Evolutionary conservation across 2,329 filamentous ascomycete genomes (phyloP).

Genomic region (Camillea tinctor): DNA sequence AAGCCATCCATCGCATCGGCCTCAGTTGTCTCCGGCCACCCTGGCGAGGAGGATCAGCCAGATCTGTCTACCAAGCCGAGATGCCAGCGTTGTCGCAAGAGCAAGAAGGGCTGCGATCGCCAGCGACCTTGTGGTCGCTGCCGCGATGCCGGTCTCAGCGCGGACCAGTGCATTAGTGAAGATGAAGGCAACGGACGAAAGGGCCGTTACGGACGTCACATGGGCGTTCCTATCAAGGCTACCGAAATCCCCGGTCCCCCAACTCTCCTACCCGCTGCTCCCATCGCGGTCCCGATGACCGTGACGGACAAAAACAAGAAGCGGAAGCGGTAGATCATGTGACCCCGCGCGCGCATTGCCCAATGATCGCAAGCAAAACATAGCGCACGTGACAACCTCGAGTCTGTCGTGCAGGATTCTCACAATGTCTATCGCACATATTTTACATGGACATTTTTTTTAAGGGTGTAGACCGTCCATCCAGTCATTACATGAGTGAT

Average conservation of each 20-base stretch:
- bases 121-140: constrained; percentile 94
- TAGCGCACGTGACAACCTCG: constrained; percentile 6
- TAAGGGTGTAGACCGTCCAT: neutral
- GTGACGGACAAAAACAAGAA: constrained; percentile 58
- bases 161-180: constrained; percentile 94
- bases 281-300: constrained; percentile 45
- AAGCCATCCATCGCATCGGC: constrained; percentile 72
- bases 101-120: constrained; percentile 98
- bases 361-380: constrained; percentile 1
- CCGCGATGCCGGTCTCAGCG: constrained; percentile 90
- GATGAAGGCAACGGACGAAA: constrained; percentile 97
- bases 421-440: neutral
- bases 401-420: neutral
- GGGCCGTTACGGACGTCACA: constrained; percentile 78
- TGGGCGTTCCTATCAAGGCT: constrained; percentile 64
- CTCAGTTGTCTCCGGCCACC: constrained; percentile 45
- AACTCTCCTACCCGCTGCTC: constrained; percentile 39
- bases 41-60: constrained; percentile 84
- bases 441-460: neutral
- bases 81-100: constrained; percentile 97
- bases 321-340: constrained; percentile 51
- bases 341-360: constrained; percentile 2
- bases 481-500: neutral
- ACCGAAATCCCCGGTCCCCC: constrained; percentile 44
- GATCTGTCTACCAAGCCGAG: constrained; percentile 94